phyloP scores from a whole-genome alignment of 2,329 filamentous ascomycete genomes.

The Lecanoromycetidae sp. region DNA sequence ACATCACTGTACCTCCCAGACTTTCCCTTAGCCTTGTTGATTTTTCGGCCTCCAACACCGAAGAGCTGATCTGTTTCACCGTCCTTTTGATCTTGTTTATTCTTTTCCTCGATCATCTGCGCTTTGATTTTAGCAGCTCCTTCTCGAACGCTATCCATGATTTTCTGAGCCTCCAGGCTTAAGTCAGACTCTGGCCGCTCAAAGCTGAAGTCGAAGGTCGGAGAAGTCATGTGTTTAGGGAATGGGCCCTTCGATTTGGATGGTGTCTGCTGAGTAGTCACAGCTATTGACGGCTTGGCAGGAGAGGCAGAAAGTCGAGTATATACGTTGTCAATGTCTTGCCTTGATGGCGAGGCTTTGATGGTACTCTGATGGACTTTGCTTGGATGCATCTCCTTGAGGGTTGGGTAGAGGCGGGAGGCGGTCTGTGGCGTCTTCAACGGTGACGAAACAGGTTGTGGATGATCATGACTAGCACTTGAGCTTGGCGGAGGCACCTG shows the following conservation, averaged over 20 bases:
- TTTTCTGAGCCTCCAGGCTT: conserved; percentile 40
- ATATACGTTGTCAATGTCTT: not conserved
- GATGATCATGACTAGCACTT: conserved; percentile 25
- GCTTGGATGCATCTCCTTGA: conserved; percentile 83
- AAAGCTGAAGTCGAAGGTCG: conserved; percentile 37
- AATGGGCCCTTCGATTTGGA: conserved; percentile 29
- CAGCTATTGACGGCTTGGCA: conserved; percentile 12
- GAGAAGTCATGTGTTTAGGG: conserved; percentile 29
- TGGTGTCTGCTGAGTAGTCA: conserved; percentile 29
- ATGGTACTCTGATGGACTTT: conserved; percentile 63
- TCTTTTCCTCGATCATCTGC: conserved; percentile 51
- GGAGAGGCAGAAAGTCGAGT: conserved; percentile 50
- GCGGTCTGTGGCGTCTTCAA: conserved; percentile 51
- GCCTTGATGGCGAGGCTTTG: conserved; percentile 36
- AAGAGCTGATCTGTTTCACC: conserved; percentile 32
- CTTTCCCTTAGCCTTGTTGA: conserved; percentile 69
- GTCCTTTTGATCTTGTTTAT: conserved; percentile 41
- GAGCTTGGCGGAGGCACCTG: conserved; percentile 22
- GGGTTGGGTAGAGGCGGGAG: conserved; percentile 56
- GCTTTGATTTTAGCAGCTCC: conserved; percentile 61
- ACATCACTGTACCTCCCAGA: conserved; percentile 68
- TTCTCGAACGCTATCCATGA: conserved; percentile 56
- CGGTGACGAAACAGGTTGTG: conserved; percentile 27
- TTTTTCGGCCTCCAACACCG: conserved; percentile 46
- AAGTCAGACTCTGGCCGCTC: conserved; percentile 33